A percentile compares a stretch with the other conserved stretches of the same genome.
Conservation (phyloP, 768 basidiomycete species). For the Serendipita sp. region DNA sequence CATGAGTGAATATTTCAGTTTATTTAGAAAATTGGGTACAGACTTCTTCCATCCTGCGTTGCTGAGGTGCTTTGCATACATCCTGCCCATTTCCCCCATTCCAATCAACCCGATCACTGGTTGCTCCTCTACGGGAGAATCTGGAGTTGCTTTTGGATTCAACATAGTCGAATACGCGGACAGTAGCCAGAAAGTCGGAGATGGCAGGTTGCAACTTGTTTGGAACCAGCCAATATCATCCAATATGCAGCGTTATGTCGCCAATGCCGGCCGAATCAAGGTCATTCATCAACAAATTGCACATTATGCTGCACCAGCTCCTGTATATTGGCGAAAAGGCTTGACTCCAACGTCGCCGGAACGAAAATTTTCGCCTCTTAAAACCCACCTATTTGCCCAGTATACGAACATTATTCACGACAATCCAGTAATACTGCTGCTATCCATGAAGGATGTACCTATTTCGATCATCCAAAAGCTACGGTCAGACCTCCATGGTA, state of each 20-base stretch:
- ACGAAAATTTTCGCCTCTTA: constrained; percentile 2
- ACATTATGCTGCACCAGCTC: neutral
- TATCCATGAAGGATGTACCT: neutral
- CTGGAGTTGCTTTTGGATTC: constrained; percentile 15
- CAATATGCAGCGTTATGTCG: neutral
- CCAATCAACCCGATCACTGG: constrained; percentile 84
- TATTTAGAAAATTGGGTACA: constrained; percentile 13
- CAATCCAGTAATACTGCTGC: neutral
- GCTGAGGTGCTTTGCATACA: constrained; percentile 75
- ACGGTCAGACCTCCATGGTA: neutral
- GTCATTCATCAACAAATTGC: neutral
- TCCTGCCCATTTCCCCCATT: constrained; percentile 93
- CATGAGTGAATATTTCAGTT: constrained; percentile 6
- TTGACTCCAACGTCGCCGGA: neutral
- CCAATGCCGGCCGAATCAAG: neutral
- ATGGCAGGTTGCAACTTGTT: neutral
- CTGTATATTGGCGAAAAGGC: neutral
- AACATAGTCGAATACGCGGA: neutral
- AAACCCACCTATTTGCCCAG: neutral
- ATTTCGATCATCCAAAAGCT: neutral
- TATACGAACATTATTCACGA: neutral
- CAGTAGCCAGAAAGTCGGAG: neutral
- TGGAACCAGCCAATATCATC: neutral
- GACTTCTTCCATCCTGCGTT: constrained; percentile 79
- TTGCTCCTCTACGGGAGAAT: constrained; percentile 32